These are phyloP conservation scores for Thielaviopsis musarum DNA, from an alignment of 2,329 filamentous ascomycete genomes.

Conservation along the genomic window DNA sequence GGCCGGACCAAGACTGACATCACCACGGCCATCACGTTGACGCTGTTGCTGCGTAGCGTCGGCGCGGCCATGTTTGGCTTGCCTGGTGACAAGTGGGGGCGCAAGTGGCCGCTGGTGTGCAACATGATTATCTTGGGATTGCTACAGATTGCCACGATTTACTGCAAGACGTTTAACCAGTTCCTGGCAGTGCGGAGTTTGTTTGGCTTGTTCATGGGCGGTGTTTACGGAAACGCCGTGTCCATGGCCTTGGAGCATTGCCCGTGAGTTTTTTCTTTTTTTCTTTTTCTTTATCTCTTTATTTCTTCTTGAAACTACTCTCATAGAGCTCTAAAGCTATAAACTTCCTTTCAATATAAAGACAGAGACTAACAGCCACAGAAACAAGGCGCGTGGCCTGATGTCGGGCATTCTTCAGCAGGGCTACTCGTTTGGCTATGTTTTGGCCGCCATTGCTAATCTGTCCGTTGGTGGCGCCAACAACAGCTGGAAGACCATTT, in stretches of 20 bases:
- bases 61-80: constrained; percentile 64
- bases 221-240: constrained; percentile 61
- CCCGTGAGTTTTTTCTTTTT: constrained; percentile 42
- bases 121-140: constrained; percentile 60
- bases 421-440: constrained; percentile 66
- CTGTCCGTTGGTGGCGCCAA: constrained; percentile 49
- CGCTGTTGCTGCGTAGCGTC: constrained; percentile 55
- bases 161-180: constrained; percentile 51
- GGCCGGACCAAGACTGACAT: constrained; percentile 44
- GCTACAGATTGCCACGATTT: constrained; percentile 61
- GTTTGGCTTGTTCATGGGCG: constrained; percentile 72
- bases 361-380: constrained; percentile 34
- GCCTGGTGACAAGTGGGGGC: constrained; percentile 60
- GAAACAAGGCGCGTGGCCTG: constrained; percentile 46
- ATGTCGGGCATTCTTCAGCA: constrained; percentile 65
- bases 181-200: constrained; percentile 57
- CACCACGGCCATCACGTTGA: constrained; percentile 59
- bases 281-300: too few species aligned
- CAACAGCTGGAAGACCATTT: constrained; percentile 58
- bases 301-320: too few species aligned
- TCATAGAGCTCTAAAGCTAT: too few species aligned
- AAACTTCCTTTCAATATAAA: too few species aligned
- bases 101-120: constrained; percentile 69
- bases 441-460: constrained; percentile 60
- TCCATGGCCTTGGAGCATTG: constrained; percentile 65